phyloP scores from a whole-genome alignment of 2,329 filamentous ascomycete genomes.

The Beauveria pseudobassiana region DNA sequence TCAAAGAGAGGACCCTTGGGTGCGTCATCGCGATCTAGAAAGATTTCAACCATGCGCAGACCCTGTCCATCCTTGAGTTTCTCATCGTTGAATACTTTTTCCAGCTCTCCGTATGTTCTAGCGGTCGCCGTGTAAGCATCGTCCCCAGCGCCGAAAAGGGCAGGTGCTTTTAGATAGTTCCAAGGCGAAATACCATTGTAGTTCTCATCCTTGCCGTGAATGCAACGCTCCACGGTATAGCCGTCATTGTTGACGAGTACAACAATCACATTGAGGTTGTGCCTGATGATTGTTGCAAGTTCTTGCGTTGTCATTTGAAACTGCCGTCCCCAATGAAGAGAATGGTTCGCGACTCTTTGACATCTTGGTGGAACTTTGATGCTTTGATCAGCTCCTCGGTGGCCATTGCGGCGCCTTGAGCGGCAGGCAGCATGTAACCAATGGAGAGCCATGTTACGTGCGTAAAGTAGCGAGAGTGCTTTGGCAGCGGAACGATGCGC shows the following conservation, averaged over 20 bases:
- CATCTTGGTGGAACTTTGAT: slow-evolving; percentile 13
- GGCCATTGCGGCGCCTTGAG: slow-evolving; percentile 48
- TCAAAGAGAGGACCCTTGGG: slow-evolving; percentile 18
- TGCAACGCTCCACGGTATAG: slow-evolving; percentile 51
- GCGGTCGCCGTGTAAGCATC: slow-evolving; percentile 31
- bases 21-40: slow-evolving; percentile 25
- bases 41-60: slow-evolving; percentile 26
- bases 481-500: slow-evolving; percentile 42
- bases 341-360: slow-evolving; percentile 32
- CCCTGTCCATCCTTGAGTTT: slow-evolving; percentile 17
- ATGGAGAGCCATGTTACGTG: slow-evolving; percentile 52
- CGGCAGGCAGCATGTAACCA: slow-evolving; percentile 52
- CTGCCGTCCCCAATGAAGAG: slow-evolving; percentile 57
- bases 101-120: slow-evolving; percentile 38
- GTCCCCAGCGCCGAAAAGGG: slow-evolving; percentile 39
- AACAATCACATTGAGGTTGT: slow-evolving; percentile 39
- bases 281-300: slow-evolving; percentile 53
- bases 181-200: slow-evolving; percentile 51
- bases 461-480: slow-evolving; percentile 38
- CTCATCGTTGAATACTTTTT: slow-evolving; percentile 23
- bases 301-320: slow-evolving; percentile 62
- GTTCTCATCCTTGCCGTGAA: slow-evolving; percentile 43
- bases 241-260: slow-evolving; percentile 53
- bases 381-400: slow-evolving; percentile 33
- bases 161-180: slow-evolving; percentile 41